Base-by-base conservation (phyloP, 2,329 filamentous ascomycete genomes). In the Hypoxylon rubiginosum region DNA sequence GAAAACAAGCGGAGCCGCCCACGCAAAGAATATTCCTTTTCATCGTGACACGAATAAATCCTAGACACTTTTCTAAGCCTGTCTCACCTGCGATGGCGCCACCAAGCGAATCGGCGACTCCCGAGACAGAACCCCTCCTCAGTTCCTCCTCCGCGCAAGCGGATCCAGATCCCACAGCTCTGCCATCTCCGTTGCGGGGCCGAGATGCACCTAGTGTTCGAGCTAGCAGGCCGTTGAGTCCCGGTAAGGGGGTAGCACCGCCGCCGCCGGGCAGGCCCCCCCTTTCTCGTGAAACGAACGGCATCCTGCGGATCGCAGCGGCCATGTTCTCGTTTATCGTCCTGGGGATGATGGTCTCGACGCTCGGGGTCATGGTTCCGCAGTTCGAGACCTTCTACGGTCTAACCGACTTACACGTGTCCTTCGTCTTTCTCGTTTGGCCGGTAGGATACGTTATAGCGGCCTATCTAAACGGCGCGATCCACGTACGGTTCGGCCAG, bases 371-470 rank as follows among this genome's bases (percentile, higher is more conserved):
- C 5, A 71, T 79, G 49, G 76, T 82, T 0, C 77, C 76, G 0
- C 73, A 78, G 2, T 74, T 83, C 3, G 78, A 80, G 26, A 58
- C 61, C 0, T 74, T 82, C 59, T 85, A 84, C 69, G 34, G 69
- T 17, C 75, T 85, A 1, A 77, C 74, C 8, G 82, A 85, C 53
- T 71, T 80, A 1, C 75, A 78, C 21, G 82, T 83, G 0, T 84
- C 82, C 2, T 73, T 81, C 7, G 74, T 84, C 30, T 85, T 85
- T 64, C 75, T 84, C 3, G 76, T 78, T 0, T 75, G 75, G 0
- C 81, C 82, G 1, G 56, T 78, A 0, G 83, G 83, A n/a, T 85
- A 85, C 64, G 71, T 83, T 5, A 10, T 76, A 1, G 80, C 81
- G 0, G 81, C 82, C 0, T 74, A 78, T 30, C 72, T 77, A 19